Base-by-base conservation (phyloP, 257 asterid species). In the Striga asiatica region DNA sequence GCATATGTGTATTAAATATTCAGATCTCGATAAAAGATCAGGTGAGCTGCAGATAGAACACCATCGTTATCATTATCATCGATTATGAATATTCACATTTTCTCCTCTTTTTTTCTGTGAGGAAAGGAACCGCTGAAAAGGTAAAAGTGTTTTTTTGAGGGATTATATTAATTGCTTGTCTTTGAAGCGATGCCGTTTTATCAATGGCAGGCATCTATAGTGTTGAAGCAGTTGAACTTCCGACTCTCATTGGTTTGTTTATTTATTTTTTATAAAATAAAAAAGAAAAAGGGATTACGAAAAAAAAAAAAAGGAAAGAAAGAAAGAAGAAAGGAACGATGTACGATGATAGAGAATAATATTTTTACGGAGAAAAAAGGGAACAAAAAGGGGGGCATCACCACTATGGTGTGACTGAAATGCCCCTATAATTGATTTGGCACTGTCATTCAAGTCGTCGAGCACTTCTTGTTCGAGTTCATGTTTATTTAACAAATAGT, bases 161-260 rank as follows among this genome's bases (percentile, higher is more conserved):
- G 7, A 20, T 48, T 47, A 3, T 57, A 66, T 64, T 63, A 31
- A 66, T 73, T 67, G 76, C 84, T 81, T 81, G 76, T 75, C 78
- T 78, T 74, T 77, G 78, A 84, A 84, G 94, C 64, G 82, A 76
- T 66, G 87, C 82, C 63, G 65, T 62, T 70, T 70, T 51, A 61
- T 25, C 63, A 72, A 75, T 65, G 79, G 71, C 73, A 47, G 54
- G 71, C 76, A 66, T 47, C 72, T 49, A 27, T 2, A 60, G 62
- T 49, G 66, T 54, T 56, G 67, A 58, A 63, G 74, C 71, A 69
- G 73, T 69, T 66, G 65, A 55, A 52, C 64, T 43, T 70, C 69
- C 43, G 68, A 66, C 66, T 54, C 60, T 11, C 49, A 50, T 58
- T 55, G 58, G 45, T 58, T 57, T 43, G 39, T 50, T 19, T 52